Evolutionary conservation across 1,284 basidiomycete species (phyloP).

Genomic region (Cryptococcus sp.): DNA sequence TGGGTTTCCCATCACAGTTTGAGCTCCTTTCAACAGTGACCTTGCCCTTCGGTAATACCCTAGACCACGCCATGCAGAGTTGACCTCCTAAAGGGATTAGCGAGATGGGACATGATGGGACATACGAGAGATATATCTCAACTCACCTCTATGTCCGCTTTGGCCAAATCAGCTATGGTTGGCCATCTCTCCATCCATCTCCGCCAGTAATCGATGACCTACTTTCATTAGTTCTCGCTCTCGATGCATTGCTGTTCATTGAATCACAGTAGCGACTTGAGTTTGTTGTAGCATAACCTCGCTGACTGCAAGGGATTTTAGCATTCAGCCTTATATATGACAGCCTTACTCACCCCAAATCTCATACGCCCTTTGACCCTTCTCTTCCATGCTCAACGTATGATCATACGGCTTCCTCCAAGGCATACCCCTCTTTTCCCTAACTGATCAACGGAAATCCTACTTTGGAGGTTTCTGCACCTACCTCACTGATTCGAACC

Average conservation of each 20-base stretch:
- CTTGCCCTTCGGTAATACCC: conserved; percentile 88
- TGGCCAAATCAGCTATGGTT: conserved; percentile 71
- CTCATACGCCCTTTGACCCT: conserved; percentile 48
- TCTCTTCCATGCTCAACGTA: conserved; percentile 22
- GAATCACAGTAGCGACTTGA: conserved; percentile 62
- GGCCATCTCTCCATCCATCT: conserved; percentile 81
- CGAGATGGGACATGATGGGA: background rate
- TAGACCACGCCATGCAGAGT: conserved; percentile 76
- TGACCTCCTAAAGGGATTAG: conserved; percentile 55
- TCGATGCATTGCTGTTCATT: background rate
- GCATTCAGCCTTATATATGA: conserved; percentile 28
- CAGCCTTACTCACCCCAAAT: conserved; percentile 22
- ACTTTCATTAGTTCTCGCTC: background rate
- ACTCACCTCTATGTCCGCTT: conserved; percentile 61
- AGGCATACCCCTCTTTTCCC: conserved; percentile 46
- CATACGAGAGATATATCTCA: background rate
- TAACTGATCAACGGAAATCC: conserved; percentile 2
- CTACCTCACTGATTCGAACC: conserved; percentile 45
- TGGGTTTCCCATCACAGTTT: conserved; percentile 66
- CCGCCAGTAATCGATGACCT: conserved; percentile 77
- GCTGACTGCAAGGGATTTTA: conserved; percentile 59
- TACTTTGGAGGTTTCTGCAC: conserved; percentile 1
- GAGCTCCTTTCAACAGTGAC: conserved; percentile 69
- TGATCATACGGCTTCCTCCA: conserved; percentile 43
- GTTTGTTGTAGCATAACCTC: conserved; percentile 99